Base-by-base conservation (phyloP, 768 basidiomycete species). In the Ramaria sp. region DNA sequence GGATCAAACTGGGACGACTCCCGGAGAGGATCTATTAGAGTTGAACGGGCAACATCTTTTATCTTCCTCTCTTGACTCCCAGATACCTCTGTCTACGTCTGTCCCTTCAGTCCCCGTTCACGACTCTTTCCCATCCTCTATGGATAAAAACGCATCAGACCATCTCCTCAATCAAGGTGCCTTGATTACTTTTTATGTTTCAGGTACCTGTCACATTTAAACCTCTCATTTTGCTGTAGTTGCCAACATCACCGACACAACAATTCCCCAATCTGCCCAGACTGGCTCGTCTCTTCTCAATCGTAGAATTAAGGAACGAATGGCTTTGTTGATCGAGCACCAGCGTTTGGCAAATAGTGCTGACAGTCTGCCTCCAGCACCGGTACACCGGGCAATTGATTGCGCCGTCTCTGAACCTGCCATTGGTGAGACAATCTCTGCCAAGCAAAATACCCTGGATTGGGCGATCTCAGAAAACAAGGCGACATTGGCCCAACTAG, bases 401-500 rank as follows among this genome's bases (percentile, higher is more conserved):
- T 13, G 8, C 28, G 27, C 28, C 43, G 9, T 10, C 10, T 25
- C 25, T 18, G 20, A 15, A 47, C 1, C 6, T 54, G 18, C 25
- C 27, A 34, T 15, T 18, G 22, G 44, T 10, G 22, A 36, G 18
- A 25, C 25, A 13, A 47, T 45, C 15, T 12, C 28, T 28, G 27
- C 16, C 13, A 55, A 45, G 22, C 53, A 55, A 22, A 28, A 47
- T 27, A 3, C 34, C 36, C 53, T 55, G 12, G 53, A 55, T 16
- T 18, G 30, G 13, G 34, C 53, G 20, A 55, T 55, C 42, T 13
- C 42, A 36, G 34, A 45, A 37, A 47, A 55, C 41, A 55, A 55
- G 42, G 43, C 20, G 8, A 20, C 45, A 5, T 27, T 55, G n/a
- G 30, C 32, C 12, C 32, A 55, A 15, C 34, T 44, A 25, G 27